Evolutionary conservation across 768 basidiomycete genomes (phyloP), one percentile per base, ranked within the genome.

Genomic region (Trametes cinnabarina): DNA sequence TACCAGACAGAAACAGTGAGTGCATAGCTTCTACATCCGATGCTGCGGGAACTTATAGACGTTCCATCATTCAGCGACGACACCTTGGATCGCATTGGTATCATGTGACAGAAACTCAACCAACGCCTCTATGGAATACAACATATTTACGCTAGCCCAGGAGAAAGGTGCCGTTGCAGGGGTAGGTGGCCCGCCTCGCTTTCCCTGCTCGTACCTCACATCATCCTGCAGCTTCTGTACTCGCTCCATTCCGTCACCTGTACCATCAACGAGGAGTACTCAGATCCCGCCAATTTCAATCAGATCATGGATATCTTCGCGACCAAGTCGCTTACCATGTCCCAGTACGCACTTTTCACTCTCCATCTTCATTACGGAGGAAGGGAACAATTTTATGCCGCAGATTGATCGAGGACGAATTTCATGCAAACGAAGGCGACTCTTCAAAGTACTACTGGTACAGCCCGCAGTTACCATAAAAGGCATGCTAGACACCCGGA

Each of bases 51-150:
- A 7, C 32, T 34, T 5, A 20, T 25, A 26, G 14, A 14, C 4
- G 22, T 9, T 20, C 6, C 3, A 17, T 12, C 4, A 14, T 12
- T 25, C 41, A 49, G 88, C 90, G 3, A 77, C 74, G 5, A 91
- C 93, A 0, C 92, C 94, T 3, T 97, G 94, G 93, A 89, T 97
- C 65, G 94, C 94, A 12, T 79, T 94, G 62, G 82, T 97, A 47
- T 81, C 85, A 3, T 96, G 94, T 71, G 93, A 95, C 67, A 67
- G 69, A 55, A 94, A 94, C 69, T 79, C 86, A 17, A 90, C 90
- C 15, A 74, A 81, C 58, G 76, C 82, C 3, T 84, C 85, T 1
- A 68, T 76, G 50, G 76, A 81, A 3, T 70, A 76, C 47, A 94
- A 97, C 69, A 81, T 95, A 51, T 93, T 97, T 71, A 92, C 90